phyloP scores from a whole-genome alignment of 768 basidiomycete species.

The Suillus luteus region DNA sequence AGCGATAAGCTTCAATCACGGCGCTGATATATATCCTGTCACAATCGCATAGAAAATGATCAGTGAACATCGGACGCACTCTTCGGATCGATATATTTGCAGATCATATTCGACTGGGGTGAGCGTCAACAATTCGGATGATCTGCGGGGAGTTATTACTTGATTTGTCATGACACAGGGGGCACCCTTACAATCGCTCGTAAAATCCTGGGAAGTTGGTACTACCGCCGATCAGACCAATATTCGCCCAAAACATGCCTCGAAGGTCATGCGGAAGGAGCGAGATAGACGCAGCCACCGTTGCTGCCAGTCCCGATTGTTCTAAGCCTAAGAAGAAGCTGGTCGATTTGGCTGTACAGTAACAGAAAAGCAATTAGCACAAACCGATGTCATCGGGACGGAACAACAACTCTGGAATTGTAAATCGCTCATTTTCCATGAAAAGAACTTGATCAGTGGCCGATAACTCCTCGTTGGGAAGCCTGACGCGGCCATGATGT shows the following conservation, averaged over 20 bases:
- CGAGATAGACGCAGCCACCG: slow-evolving; percentile 75
- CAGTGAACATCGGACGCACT: slow-evolving; percentile 54
- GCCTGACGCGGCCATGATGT: slow-evolving; percentile 52
- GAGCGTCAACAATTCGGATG: slow-evolving; percentile 73
- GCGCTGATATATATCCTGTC: slow-evolving; percentile 45
- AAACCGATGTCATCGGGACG: slow-evolving; percentile 86
- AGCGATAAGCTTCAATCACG: slow-evolving; percentile 63
- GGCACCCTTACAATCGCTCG: slow-evolving; percentile 65
- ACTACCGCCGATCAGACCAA: slow-evolving; percentile 86
- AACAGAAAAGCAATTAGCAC: slow-evolving; percentile 26
- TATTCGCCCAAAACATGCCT: slow-evolving; percentile 96
- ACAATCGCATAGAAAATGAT: slow-evolving; percentile 12
- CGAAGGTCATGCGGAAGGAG: slow-evolving; percentile 78
- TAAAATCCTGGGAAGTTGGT: slow-evolving; percentile 74
- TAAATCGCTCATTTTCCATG: slow-evolving; percentile 92
- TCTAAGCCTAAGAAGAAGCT: slow-evolving; percentile 56
- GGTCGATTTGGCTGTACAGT: slow-evolving; percentile 14
- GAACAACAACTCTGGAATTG: slow-evolving; percentile 92
- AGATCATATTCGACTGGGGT: slow-evolving; percentile 85
- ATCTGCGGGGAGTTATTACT: slow-evolving; percentile 42
- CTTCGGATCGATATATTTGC: slow-evolving; percentile 64
- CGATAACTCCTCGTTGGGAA: slow-evolving; percentile 50
- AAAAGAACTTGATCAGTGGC: slow-evolving; percentile 65
- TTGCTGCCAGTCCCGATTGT: slow-evolving; percentile 79
- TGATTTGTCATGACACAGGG: background rate